A percentile compares a stretch with the other conserved stretches of the same genome.
These are phyloP conservation scores for Pleodorina starrii DNA, from an alignment of 139 green algal genomes.

Conservation along the genomic window DNA sequence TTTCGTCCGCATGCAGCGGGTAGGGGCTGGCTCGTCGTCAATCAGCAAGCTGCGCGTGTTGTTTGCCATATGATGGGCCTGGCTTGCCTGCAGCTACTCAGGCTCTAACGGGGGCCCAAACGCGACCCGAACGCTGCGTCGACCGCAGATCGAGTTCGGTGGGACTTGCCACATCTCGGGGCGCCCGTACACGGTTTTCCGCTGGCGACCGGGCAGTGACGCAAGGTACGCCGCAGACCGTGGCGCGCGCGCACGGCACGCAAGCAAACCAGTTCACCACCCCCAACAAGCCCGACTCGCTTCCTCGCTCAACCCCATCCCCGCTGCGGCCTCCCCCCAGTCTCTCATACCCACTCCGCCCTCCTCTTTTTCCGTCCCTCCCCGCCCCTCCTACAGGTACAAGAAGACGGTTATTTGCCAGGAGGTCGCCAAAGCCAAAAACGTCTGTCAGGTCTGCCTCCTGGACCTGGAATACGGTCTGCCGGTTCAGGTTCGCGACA, in stretches of 20 bases:
- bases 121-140: no score
- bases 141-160: conserved; percentile 90
- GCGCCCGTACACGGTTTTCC: conserved; percentile 93
- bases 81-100: no score
- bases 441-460: conserved; percentile 99
- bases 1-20: conserved; percentile 97
- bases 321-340: neutral
- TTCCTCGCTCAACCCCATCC: no score
- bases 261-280: no score
- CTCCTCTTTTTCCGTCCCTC: no score
- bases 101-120: no score
- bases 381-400: conserved; percentile 67
- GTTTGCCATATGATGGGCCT: no score
- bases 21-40: conserved; percentile 65
- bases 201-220: conserved; percentile 91
- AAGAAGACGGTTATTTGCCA: conserved; percentile 99
- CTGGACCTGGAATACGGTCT: conserved; percentile 97
- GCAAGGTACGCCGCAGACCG: conserved; percentile 54
- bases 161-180: conserved; percentile 93
- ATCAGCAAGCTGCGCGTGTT: no score
- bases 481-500: conserved; percentile 93
- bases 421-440: conserved; percentile 98
- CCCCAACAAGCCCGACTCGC: no score
- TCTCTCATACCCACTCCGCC: neutral
- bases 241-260: neutral